phyloP scores from a whole-genome alignment of 768 basidiomycete species.

The Boletus rubropictus region DNA sequence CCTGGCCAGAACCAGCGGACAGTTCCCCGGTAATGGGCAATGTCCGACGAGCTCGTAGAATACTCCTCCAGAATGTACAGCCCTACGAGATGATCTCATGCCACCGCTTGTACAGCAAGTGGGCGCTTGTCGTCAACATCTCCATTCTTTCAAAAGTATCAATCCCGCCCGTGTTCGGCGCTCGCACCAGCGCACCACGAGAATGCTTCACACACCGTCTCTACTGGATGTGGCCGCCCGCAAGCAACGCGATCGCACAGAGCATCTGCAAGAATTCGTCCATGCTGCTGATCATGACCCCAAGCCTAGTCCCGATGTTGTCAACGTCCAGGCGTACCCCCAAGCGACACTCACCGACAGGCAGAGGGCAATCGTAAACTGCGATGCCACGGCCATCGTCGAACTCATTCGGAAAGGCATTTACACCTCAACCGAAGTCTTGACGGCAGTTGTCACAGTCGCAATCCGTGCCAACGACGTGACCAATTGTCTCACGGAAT shows the following conservation, averaged over 20 bases:
- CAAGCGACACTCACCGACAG: conserved; percentile 22
- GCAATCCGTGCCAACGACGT: conserved; percentile 28
- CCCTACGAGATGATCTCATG: neutral
- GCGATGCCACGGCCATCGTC: conserved; percentile 26
- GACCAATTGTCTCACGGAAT: conserved; percentile 53
- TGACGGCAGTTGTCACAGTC: conserved; percentile 25
- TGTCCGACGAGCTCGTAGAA: neutral
- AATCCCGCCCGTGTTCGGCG: neutral
- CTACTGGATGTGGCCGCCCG: conserved; percentile 11
- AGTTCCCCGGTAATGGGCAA: neutral
- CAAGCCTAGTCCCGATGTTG: neutral
- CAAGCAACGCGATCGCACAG: conserved; percentile 25
- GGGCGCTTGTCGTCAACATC: neutral
- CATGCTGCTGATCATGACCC: neutral
- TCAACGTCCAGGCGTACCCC: conserved; percentile 25
- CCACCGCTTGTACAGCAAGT: conserved; percentile 15
- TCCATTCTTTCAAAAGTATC: neutral
- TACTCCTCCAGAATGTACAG: neutral
- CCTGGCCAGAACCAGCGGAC: neutral
- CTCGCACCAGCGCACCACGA: neutral
- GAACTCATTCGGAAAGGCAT: conserved; percentile 18
- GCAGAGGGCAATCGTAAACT: conserved; percentile 27
- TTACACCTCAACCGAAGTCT: conserved; percentile 23
- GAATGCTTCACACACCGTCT: conserved; percentile 7
- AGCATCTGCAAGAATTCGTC: conserved; percentile 10